phyloP scores from a whole-genome alignment of 2,329 filamentous ascomycete species.

The Cladorrhinum sp. region DNA sequence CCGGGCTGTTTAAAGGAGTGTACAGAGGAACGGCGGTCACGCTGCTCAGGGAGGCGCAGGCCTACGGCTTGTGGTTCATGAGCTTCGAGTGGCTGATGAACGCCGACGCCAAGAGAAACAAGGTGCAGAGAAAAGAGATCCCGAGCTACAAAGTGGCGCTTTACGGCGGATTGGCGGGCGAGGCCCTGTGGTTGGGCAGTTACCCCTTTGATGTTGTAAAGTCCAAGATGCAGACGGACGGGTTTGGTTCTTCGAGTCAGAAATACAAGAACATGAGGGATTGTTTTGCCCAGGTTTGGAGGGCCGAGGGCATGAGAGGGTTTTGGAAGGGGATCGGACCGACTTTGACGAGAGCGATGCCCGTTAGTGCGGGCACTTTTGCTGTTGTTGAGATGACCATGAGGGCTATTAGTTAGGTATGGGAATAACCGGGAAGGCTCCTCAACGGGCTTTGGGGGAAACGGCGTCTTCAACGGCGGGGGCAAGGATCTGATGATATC shows the following conservation, averaged over 20 bases:
- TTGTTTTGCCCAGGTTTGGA: constrained; percentile 81
- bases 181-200: constrained; percentile 87
- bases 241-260: constrained; percentile 65
- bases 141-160: constrained; percentile 81
- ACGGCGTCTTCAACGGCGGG: constrained; percentile 1
- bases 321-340: constrained; percentile 96
- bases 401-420: constrained; percentile 56
- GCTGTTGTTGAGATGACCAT: constrained; percentile 71
- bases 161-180: constrained; percentile 90
- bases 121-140: constrained; percentile 71
- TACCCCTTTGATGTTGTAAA: constrained; percentile 98
- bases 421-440: neutral
- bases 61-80: constrained; percentile 94
- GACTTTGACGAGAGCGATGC: constrained; percentile 91
- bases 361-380: constrained; percentile 96
- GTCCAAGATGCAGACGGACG: constrained; percentile 99
- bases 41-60: constrained; percentile 81
- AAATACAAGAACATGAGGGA: constrained; percentile 80
- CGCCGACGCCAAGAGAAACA: constrained; percentile 74
- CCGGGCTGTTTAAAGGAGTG: constrained; percentile 66
- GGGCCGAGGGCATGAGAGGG: constrained; percentile 70
- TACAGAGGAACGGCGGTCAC: constrained; percentile 90
- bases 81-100: constrained; percentile 98
- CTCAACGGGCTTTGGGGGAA: neutral
- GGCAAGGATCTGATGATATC: neutral